Percentiles rank a stretch among this genome's conserved stretches.
phyloP scores from a whole-genome alignment of 805 yeast species.

The Candida fluviatilis region DNA sequence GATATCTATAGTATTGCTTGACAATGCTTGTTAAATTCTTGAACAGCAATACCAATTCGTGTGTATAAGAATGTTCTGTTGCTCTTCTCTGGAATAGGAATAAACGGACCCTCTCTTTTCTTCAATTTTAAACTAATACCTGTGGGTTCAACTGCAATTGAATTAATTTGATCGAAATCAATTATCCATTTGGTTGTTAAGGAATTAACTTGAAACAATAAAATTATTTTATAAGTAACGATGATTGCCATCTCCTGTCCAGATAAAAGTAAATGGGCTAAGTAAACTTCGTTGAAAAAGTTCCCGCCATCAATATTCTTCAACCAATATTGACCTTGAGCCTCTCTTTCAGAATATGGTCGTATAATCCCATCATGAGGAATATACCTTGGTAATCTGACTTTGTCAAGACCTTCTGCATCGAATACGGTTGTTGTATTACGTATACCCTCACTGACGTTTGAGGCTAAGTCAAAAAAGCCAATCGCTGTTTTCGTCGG shows the following conservation, averaged over 20 bases:
- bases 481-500: slow-evolving; percentile 98
- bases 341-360: slow-evolving; percentile 73
- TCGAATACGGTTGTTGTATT: slow-evolving; percentile 91
- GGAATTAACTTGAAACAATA: slow-evolving; percentile 60
- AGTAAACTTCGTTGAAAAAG: slow-evolving; percentile 64
- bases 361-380: slow-evolving; percentile 68
- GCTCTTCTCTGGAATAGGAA: slow-evolving; percentile 69
- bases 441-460: slow-evolving; percentile 89
- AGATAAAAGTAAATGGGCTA: slow-evolving; percentile 81
- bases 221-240: slow-evolving; percentile 66
- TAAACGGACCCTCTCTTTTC: slow-evolving; percentile 52
- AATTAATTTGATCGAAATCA: slow-evolving; percentile 56
- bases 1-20: slow-evolving; percentile 36
- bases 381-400: slow-evolving; percentile 77
- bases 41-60: slow-evolving; percentile 76
- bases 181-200: slow-evolving; percentile 71
- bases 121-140: slow-evolving; percentile 71
- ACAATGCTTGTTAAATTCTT: slow-evolving; percentile 68
- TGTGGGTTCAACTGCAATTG: slow-evolving; percentile 71
- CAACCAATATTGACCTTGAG: slow-evolving; percentile 93
- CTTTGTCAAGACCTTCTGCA: slow-evolving; percentile 68
- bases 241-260: slow-evolving; percentile 77
- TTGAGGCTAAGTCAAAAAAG: slow-evolving; percentile 84
- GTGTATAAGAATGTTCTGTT: slow-evolving; percentile 65
- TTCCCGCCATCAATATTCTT: slow-evolving; percentile 80